A percentile compares a stretch with the other conserved stretches of the same genome.
These are phyloP conservation scores for Elsinoe ampelina DNA, from an alignment of 2,329 filamentous ascomycete genomes.

Conservation along the genomic window DNA sequence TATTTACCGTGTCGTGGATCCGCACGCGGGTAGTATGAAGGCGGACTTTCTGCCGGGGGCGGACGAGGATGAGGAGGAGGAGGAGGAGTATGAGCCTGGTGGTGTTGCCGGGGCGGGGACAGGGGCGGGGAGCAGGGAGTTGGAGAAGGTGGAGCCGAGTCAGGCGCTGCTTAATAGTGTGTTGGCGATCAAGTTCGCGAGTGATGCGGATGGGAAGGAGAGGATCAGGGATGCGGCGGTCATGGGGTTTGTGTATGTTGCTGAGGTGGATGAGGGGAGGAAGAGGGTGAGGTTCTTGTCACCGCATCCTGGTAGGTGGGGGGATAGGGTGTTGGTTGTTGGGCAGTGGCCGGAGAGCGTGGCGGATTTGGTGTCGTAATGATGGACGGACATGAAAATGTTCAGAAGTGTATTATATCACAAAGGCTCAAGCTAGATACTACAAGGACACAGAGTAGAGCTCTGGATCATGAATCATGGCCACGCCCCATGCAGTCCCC, in stretches of 20 bases:
- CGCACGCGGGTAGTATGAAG: conserved; percentile 15
- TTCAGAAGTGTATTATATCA: conserved; percentile 7
- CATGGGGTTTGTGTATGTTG: conserved; percentile 87
- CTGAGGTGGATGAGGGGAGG: conserved; percentile 79
- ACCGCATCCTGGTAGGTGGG: conserved; percentile 73
- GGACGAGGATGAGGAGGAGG: conserved; percentile 39
- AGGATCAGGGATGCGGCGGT: conserved; percentile 71
- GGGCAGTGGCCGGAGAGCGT: conserved; percentile 80
- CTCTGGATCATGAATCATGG: neutral
- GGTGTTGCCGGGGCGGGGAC: neutral
- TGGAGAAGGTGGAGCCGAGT: conserved; percentile 51
- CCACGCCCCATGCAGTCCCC: neutral
- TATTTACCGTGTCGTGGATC: conserved; percentile 44
- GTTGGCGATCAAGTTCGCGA: conserved; percentile 69
- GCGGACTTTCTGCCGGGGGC: conserved; percentile 31
- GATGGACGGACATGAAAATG: neutral
- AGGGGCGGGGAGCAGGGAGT: conserved; percentile 14
- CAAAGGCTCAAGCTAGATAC: conserved; percentile 9
- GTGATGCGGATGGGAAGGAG: conserved; percentile 56
- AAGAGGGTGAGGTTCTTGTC: conserved; percentile 71
- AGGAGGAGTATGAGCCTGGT: conserved; percentile 23
- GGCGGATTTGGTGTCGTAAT: conserved; percentile 59
- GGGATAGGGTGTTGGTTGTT: conserved; percentile 71
- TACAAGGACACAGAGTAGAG: neutral
- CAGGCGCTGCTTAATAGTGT: conserved; percentile 68